phyloP scores from a whole-genome alignment of 345 rosid genomes.

The Reutealis trisperma region DNA sequence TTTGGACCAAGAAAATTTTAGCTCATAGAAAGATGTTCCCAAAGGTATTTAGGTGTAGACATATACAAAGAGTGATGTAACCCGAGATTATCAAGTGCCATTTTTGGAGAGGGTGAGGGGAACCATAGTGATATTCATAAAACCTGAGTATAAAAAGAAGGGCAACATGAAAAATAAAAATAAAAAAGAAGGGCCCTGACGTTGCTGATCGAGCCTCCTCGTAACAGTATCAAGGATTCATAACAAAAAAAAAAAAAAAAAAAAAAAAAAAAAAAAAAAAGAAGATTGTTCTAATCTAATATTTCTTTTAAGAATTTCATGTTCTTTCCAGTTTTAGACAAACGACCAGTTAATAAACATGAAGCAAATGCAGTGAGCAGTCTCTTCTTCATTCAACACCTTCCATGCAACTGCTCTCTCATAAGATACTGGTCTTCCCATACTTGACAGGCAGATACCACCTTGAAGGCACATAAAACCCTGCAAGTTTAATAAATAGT shows the following conservation, averaged over 20 bases:
- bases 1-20: neutral
- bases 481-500: slow-evolving; percentile 31
- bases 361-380: slow-evolving; percentile 75
- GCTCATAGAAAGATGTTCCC: slow-evolving; percentile 4
- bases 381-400: slow-evolving; percentile 70
- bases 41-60: neutral
- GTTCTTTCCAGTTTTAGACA: slow-evolving; percentile 41
- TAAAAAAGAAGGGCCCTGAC: neutral
- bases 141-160: neutral
- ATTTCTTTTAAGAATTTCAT: neutral
- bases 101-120: neutral
- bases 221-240: neutral
- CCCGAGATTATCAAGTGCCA: neutral
- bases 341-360: slow-evolving; percentile 92
- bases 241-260: neutral
- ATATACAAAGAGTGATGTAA: slow-evolving; percentile 1
- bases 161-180: neutral
- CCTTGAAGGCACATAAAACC: slow-evolving; percentile 72
- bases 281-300: slow-evolving; percentile 1
- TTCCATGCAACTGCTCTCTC: slow-evolving; percentile 89
- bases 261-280: neutral
- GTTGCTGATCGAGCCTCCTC: neutral
- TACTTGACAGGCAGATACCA: slow-evolving; percentile 83
- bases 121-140: neutral
- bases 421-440: slow-evolving; percentile 83